Conservation (phyloP, 257 asterid genomes). For the Nicotiana obtusifolia region DNA sequence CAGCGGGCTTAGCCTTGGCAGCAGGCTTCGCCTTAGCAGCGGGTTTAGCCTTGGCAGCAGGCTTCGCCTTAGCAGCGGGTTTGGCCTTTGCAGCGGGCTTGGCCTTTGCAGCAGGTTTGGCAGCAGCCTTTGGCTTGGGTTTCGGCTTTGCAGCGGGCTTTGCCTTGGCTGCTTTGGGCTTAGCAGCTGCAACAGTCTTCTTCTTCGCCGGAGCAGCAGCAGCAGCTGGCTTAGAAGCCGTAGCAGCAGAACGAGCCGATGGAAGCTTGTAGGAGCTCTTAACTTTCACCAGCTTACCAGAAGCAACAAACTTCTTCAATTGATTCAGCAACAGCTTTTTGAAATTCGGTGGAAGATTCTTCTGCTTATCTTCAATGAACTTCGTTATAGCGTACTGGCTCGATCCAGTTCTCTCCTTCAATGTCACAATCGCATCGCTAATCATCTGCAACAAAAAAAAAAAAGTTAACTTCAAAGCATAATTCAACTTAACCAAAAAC, state of each 20-base stretch:
- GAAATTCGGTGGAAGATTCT: conserved; percentile 66
- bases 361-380: conserved; percentile 68
- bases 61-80: conserved; percentile 25
- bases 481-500: neutral
- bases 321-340: conserved; percentile 57
- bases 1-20: conserved; percentile 30
- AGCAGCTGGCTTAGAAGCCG: conserved; percentile 25
- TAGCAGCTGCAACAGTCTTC: neutral
- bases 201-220: conserved; percentile 18
- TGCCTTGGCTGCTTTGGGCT: conserved; percentile 3
- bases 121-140: conserved; percentile 26
- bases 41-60: neutral
- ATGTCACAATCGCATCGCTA: conserved; percentile 56
- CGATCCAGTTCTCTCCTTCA: conserved; percentile 77
- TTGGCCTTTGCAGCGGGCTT: conserved; percentile 29
- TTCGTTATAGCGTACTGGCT: conserved; percentile 75
- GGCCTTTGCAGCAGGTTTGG: conserved; percentile 25
- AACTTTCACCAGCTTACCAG: conserved; percentile 57
- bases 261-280: conserved; percentile 62
- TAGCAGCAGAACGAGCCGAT: conserved; percentile 19
- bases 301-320: conserved; percentile 60
- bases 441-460: conserved; percentile 48
- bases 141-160: neutral
- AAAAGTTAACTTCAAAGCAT: neutral
- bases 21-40: conserved; percentile 24